Evolutionary conservation across 148 eudicot genomes (phyloP), one percentile per base, ranked within the genome.

Genomic region (Chenopodium quinoa): DNA sequence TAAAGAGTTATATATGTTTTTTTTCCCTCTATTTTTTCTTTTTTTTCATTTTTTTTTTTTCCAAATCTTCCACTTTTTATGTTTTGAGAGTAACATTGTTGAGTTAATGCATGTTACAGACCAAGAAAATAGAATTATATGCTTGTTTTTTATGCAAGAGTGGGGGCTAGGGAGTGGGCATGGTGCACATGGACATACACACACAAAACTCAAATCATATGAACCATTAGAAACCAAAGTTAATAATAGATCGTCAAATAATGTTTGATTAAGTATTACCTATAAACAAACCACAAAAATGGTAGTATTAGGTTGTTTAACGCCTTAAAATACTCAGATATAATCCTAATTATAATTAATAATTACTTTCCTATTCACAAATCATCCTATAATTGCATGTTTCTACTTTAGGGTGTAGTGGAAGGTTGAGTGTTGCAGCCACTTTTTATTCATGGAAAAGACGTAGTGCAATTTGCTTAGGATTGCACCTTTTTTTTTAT

Each of bases 381-480:
- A 71, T 19, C 23, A 40, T 25, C 74, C 40, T 32, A 16, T 6
- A 40, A 40, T 71, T 71, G 74, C 52, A 48, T 48, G 52, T 71
- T 71, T 71, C 50, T 71, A 71, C 74, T 71, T 71, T 34, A 71
- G 25, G 74, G 74, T 19, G 4, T 71, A 71, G 48, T 71, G 50
- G n/a, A 8, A 71, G 34, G 74, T 71, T 40, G 73, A 71, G 74
- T 71, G 74, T 34, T 17, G n/a, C 10, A 16, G 20, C 9, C 74
- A 37, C 74, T 34, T 34, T 34, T 34, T 71, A 5, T 37, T 7
- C n/a, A 9, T 32, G 74, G 74, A 37, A 34, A 34, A 71, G 50
- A 19, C 74, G 50, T 71, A 71, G 12, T 34, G 23, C 47, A 71
- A 40, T 27, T 71, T 68, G 71, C 40, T 17, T 13, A 68, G 71